Evolutionary conservation across 768 basidiomycete species (phyloP).

Genomic region (Serpula lacrymans): DNA sequence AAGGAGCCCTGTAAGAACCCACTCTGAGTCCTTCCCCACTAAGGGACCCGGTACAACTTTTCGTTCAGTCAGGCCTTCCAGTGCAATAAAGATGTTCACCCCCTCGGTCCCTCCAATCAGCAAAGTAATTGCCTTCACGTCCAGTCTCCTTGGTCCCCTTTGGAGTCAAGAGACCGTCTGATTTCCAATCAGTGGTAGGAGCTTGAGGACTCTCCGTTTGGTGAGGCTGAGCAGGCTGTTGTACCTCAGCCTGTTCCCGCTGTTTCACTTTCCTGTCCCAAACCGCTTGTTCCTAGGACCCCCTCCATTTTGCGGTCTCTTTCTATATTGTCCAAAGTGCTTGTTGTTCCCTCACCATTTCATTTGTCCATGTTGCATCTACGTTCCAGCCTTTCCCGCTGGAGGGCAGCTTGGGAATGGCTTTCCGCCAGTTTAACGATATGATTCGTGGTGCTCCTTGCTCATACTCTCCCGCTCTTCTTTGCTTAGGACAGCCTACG

Average conservation of each 20-base stretch:
- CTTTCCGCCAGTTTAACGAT: slow-evolving; percentile 46
- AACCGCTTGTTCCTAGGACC: too few species aligned
- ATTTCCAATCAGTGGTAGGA: slow-evolving; percentile 12
- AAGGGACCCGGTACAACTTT: slow-evolving; percentile 23
- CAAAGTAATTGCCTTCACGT: slow-evolving; percentile 20
- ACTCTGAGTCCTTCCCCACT: too few species aligned
- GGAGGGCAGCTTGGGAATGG: slow-evolving; percentile 41
- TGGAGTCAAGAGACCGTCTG: slow-evolving; percentile 16
- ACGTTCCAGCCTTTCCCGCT: slow-evolving; percentile 48
- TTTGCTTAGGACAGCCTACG: slow-evolving; percentile 34
- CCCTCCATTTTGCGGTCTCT: too few species aligned
- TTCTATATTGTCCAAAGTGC: slow-evolving; percentile 50
- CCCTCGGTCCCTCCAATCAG: slow-evolving; percentile 12
- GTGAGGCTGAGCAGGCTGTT: slow-evolving; percentile 5
- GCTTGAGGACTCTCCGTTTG: slow-evolving; percentile 2
- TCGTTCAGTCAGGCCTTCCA: too few species aligned
- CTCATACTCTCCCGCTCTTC: slow-evolving; percentile 33
- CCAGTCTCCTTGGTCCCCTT: slow-evolving; percentile 18
- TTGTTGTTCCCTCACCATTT: slow-evolving; percentile 34
- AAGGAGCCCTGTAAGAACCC: slow-evolving; percentile 24
- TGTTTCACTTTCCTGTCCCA: too few species aligned
- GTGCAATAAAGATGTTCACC: slow-evolving; percentile 15
- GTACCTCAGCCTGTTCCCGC: too few species aligned
- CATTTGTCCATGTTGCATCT: slow-evolving; percentile 31
- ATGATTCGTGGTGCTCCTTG: slow-evolving; percentile 40